These are phyloP conservation scores for Spirogloea muscicola DNA, from an alignment of 139 green algal genomes.

Conservation along the genomic window DNA sequence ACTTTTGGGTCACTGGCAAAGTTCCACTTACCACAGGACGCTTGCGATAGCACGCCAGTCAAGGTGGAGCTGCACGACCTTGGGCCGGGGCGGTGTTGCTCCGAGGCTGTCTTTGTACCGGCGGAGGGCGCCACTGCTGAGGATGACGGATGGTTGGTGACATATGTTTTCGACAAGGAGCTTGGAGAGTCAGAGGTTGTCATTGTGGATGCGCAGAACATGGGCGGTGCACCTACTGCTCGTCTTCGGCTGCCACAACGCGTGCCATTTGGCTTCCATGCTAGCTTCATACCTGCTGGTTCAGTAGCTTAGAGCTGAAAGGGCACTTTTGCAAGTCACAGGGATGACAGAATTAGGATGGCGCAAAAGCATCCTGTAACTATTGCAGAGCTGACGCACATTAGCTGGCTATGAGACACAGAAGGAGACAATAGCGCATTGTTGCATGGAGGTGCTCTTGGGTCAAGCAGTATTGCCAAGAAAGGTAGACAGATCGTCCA, in stretches of 20 bases:
- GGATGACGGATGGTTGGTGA: slow-evolving; percentile 42
- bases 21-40: slow-evolving; percentile 5
- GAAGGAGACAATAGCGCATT: too few relatives aligned
- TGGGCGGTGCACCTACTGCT: not conserved
- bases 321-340: too few relatives aligned
- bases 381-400: too few relatives aligned
- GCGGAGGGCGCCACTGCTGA: slow-evolving; percentile 4
- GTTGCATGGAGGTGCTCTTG: too few relatives aligned
- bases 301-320: too few relatives aligned
- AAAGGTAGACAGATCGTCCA: too few relatives aligned
- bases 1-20: slow-evolving; percentile 7
- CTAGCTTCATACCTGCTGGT: slow-evolving; percentile 13
- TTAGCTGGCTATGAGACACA: too few relatives aligned
- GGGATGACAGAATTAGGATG: too few relatives aligned
- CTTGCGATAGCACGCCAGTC: not conserved
- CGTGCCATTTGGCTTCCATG: slow-evolving; percentile 39
- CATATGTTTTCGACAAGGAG: slow-evolving; percentile 33
- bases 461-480: too few relatives aligned
- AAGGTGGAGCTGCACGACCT: slow-evolving; percentile 21
- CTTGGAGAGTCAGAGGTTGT: slow-evolving; percentile 16
- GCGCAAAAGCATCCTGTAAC: too few relatives aligned
- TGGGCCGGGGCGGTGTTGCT: slow-evolving; percentile 4
- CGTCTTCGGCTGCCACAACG: slow-evolving; percentile 10
- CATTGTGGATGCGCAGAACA: slow-evolving; percentile 25
- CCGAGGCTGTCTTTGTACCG: slow-evolving; percentile 26